phyloP scores from a whole-genome alignment of 768 basidiomycete genomes.

The Mycena albidolilacea region DNA sequence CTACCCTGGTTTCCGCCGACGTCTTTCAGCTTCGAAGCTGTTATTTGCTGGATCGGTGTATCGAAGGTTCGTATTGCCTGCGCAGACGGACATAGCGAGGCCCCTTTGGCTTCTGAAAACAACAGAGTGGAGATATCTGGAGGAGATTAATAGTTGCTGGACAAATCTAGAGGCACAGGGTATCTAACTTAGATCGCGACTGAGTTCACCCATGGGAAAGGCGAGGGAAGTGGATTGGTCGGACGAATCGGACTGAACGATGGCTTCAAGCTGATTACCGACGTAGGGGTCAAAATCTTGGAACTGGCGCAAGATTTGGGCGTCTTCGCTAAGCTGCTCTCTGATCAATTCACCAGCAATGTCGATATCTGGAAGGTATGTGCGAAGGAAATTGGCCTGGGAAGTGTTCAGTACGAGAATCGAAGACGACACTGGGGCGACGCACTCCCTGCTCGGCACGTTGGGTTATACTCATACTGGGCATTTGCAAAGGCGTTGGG shows the following conservation, averaged over 20 bases:
- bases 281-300: conserved; percentile 68
- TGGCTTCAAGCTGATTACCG: conserved; percentile 67
- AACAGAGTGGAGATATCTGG: conserved; percentile 67
- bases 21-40: conserved; percentile 46
- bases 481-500: conserved; percentile 48
- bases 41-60: conserved; percentile 80
- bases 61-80: conserved; percentile 63
- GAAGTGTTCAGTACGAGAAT: conserved; percentile 15
- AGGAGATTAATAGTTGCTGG: conserved; percentile 1
- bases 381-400: conserved; percentile 81
- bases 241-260: conserved; percentile 48
- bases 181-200: conserved; percentile 72
- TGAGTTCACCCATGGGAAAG: conserved; percentile 77
- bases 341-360: conserved; percentile 78
- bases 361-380: conserved; percentile 80
- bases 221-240: conserved; percentile 53
- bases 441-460: conserved; percentile 77
- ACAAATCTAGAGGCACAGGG: not conserved
- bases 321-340: conserved; percentile 67
- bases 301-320: conserved; percentile 50
- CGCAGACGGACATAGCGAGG: conserved; percentile 58
- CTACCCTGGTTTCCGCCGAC: conserved; percentile 12
- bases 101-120: conserved; percentile 43
- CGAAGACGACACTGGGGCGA: conserved; percentile 1
- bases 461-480: conserved; percentile 56